A percentile compares a stretch with the other conserved stretches of the same genome.
These are phyloP conservation scores for Sporothrix humicola DNA, from an alignment of 2,329 filamentous ascomycete genomes.

Conservation along the genomic window DNA sequence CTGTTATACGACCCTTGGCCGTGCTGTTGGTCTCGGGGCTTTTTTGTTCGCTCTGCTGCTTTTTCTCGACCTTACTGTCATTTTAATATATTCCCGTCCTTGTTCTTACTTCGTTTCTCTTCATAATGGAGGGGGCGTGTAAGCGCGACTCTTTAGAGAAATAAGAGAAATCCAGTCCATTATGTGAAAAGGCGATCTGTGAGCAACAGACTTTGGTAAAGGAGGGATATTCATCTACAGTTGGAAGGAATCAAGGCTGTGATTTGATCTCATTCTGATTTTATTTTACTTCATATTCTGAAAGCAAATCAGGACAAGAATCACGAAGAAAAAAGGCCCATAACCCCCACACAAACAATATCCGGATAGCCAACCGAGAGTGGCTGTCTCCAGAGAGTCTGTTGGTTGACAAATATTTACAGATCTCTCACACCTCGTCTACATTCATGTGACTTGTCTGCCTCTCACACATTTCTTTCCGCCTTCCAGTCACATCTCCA, in stretches of 20 bases:
- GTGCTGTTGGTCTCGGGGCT: conserved; percentile 23
- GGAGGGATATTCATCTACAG: not conserved
- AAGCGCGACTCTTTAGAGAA: not conserved
- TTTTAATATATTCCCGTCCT: not conserved
- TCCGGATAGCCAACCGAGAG: conserved; percentile 22
- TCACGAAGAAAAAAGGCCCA: too few relatives aligned
- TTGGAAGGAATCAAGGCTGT: not conserved
- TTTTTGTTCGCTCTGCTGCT: not conserved
- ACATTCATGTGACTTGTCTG: not conserved
- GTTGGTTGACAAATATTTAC: conserved; percentile 17
- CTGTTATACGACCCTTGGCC: conserved; percentile 1
- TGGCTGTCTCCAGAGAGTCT: not conserved
- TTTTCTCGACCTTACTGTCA: not conserved
- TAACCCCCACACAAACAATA: not conserved
- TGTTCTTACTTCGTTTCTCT: not conserved
- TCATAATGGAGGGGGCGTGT: conserved; percentile 2
- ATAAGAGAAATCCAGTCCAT: not conserved
- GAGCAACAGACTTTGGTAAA: not conserved
- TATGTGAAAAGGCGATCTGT: not conserved
- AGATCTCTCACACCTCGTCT: not conserved
- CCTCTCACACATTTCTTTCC: not conserved
- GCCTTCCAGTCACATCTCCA: not conserved
- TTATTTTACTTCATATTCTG: not conserved
- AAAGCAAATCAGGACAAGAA: too few relatives aligned
- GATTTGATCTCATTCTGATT: not conserved